Evolutionary conservation across 1,284 basidiomycete species (phyloP).

Genomic region (Microbotryum saponariae): DNA sequence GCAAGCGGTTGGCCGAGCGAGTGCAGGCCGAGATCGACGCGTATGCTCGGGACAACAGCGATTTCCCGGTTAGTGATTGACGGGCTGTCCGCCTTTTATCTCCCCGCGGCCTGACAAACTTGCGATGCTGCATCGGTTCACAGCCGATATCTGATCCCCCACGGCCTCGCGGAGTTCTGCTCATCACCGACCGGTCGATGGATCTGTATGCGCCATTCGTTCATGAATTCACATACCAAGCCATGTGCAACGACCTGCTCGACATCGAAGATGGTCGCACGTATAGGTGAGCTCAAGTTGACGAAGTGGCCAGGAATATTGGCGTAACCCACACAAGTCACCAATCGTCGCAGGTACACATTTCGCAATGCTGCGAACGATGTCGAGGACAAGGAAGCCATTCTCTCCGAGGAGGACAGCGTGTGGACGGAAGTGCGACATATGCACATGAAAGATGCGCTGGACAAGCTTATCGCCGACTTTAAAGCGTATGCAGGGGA

Average conservation of each 20-base stretch:
- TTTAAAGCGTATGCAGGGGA: slow-evolving; percentile 90
- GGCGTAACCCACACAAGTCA: neutral
- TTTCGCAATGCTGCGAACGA: slow-evolving; percentile 49
- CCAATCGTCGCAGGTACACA: slow-evolving; percentile 17
- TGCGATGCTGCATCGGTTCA: slow-evolving; percentile 25
- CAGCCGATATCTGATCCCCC: slow-evolving; percentile 56
- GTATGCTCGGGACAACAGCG: slow-evolving; percentile 71
- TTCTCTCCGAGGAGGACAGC: slow-evolving; percentile 72
- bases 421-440: slow-evolving; percentile 91
- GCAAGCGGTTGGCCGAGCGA: slow-evolving; percentile 70
- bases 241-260: slow-evolving; percentile 93
- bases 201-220: slow-evolving; percentile 82
- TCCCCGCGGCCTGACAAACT: slow-evolving; percentile 34
- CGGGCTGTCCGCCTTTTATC: slow-evolving; percentile 20
- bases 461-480: slow-evolving; percentile 89
- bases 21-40: slow-evolving; percentile 76
- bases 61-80: slow-evolving; percentile 61
- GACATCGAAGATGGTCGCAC: slow-evolving; percentile 74
- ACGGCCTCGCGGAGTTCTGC: slow-evolving; percentile 69
- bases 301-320: neutral
- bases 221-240: slow-evolving; percentile 98
- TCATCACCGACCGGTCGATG: slow-evolving; percentile 94
- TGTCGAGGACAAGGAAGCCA: slow-evolving; percentile 78
- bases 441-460: slow-evolving; percentile 96
- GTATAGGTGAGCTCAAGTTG: slow-evolving; percentile 60